Base-by-base conservation (phyloP, 192 early-diverging fungal species). In the Linnemannia schmuckeri region DNA sequence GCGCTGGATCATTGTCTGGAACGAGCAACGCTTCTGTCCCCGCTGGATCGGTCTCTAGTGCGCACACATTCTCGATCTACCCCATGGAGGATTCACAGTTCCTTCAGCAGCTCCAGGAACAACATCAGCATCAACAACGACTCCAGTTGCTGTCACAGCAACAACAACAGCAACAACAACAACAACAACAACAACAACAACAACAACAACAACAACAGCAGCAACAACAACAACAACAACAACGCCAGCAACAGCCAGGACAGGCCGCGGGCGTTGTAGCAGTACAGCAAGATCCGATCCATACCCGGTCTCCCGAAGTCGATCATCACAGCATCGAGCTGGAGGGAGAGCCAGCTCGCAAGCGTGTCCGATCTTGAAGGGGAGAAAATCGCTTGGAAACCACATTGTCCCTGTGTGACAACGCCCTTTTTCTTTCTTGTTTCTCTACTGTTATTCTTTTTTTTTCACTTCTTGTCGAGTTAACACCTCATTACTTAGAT, bases 201-300 rank as follows among this genome's bases (percentile, higher is more conserved):
- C 81, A 82, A 18, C 78, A 79, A 12, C 78, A 57, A 0, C 78
- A 57, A n/a, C 81, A 76, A n/a, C 81, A 77, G 30, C 81, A 82
- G 70, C 70, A 66, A 17, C 81, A 82, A 54, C 72, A 41, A 46
- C 73, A 74, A 46, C 73, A 74, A 24, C 74, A 73, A 18, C 72
- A 73, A 42, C 72, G 42, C 2, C 72, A 41, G 15, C 41, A 73
- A 49, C 72, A 73, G n/a, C 40, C 40, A 15, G 38, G 71, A 10
- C 38, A 70, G 8, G 20, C 20, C 10, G 20, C 38, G 15, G 70
- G 40, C 8, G 38, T 35, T 4, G 57, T 52, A 20, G 4, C 9
- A 78, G 61, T 44, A 70, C 40, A 37, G 6, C 68, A 70, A 17
- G 44, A 78, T 18, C 33, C 49, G 40, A 33, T 44, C 7, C 73